These are phyloP conservation scores for Blastomyces parvus DNA, from an alignment of 2,329 filamentous ascomycete species.

Conservation along the genomic window DNA sequence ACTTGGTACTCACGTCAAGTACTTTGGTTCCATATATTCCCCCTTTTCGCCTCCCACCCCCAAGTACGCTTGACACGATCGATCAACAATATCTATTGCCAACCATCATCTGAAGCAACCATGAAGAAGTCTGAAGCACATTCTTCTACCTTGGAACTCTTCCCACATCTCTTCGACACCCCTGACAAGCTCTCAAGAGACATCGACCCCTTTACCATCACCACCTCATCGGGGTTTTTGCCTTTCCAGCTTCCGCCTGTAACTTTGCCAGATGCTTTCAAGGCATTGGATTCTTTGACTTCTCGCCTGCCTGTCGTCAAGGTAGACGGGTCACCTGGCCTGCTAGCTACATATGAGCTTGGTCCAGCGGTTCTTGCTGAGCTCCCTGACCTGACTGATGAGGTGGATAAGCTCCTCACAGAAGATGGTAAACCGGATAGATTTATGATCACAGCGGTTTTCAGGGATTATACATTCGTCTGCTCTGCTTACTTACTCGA, in stretches of 20 bases:
- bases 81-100: background rate
- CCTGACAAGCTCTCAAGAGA: conserved; percentile 32
- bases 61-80: background rate
- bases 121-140: conserved; percentile 30
- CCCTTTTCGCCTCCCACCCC: conserved; percentile 1
- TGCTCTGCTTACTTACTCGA: conserved; percentile 84
- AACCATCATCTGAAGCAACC: conserved; percentile 14
- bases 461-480: conserved; percentile 85
- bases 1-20: background rate
- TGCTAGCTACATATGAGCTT: conserved; percentile 64
- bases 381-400: conserved; percentile 65
- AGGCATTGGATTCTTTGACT: conserved; percentile 60
- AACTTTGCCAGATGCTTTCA: conserved; percentile 63
- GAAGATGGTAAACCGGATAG: conserved; percentile 53
- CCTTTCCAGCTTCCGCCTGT: conserved; percentile 32
- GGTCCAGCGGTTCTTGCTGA: conserved; percentile 64
- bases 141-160: conserved; percentile 31
- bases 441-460: conserved; percentile 72
- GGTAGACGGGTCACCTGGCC: conserved; percentile 60
- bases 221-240: conserved; percentile 38
- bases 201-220: conserved; percentile 41
- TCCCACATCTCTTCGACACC: conserved; percentile 38
- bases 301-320: conserved; percentile 71
- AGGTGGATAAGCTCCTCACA: conserved; percentile 56
- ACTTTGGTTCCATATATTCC: background rate